Evolutionary conservation across 2,329 filamentous ascomycete genomes (phyloP).

Genomic region (Penicillium nordicum): DNA sequence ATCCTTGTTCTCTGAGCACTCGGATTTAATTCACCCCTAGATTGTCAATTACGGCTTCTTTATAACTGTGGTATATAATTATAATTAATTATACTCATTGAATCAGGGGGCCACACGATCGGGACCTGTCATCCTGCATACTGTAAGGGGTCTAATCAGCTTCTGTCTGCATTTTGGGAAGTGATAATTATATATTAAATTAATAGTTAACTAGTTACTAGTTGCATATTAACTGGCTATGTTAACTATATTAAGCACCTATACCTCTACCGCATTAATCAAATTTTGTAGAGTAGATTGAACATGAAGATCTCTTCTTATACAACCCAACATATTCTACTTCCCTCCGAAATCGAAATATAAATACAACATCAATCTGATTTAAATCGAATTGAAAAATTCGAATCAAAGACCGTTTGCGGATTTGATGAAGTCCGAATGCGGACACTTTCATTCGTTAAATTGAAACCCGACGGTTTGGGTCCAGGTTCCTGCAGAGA

Average conservation of each 20-base stretch:
- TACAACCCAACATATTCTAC: too few species aligned
- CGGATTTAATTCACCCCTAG: not conserved
- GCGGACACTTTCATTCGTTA: not conserved
- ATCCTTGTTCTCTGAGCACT: not conserved
- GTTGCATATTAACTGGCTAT: too few species aligned
- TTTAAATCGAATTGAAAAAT: not conserved
- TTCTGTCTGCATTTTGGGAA: not conserved
- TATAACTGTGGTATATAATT: too few species aligned
- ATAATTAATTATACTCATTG: not conserved
- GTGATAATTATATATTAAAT: too few species aligned
- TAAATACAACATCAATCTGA: not conserved
- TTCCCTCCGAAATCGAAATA: too few species aligned
- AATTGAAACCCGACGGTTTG: not conserved
- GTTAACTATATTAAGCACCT: too few species aligned
- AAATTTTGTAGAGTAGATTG: too few species aligned
- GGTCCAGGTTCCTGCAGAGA: slow-evolving; percentile 1
- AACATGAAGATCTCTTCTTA: too few species aligned
- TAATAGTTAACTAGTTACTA: too few species aligned
- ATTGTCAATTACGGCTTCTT: not conserved
- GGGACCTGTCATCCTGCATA: not conserved
- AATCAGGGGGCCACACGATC: not conserved
- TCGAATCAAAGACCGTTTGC: slow-evolving; percentile 1
- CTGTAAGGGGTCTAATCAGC: slow-evolving; percentile 8
- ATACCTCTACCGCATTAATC: too few species aligned
- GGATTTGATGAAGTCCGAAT: not conserved